Conservation (phyloP, 768 basidiomycete species). For the Amanita rimosa region DNA sequence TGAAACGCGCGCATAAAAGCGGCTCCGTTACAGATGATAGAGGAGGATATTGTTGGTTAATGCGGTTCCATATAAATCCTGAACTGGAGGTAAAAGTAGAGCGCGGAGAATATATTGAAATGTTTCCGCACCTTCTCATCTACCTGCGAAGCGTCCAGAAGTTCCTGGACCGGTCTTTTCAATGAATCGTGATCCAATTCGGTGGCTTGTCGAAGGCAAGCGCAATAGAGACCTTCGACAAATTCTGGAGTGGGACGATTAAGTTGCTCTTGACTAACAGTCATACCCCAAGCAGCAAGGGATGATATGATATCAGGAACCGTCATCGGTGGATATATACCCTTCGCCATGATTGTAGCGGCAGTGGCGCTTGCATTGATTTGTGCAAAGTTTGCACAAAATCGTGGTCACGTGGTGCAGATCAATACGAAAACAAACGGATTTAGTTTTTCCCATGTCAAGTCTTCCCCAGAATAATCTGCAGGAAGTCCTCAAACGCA, state of each 20-base stretch:
- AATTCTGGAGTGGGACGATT: conserved; percentile 58
- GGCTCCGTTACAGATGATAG: conserved; percentile 48
- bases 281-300: conserved; percentile 58
- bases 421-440: not conserved
- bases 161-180: conserved; percentile 44
- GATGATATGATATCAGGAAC: conserved; percentile 52
- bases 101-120: not conserved
- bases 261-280: conserved; percentile 58
- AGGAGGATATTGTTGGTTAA: conserved; percentile 54
- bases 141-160: conserved; percentile 37
- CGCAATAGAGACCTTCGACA: conserved; percentile 56
- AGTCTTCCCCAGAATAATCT: conserved; percentile 25
- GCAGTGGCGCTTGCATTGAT: not conserved
- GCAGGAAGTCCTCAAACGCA: conserved; percentile 24
- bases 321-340: conserved; percentile 56
- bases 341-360: conserved; percentile 25
- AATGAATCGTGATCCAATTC: conserved; percentile 48
- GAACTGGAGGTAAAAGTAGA: not conserved
- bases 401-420: not conserved
- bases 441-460: conserved; percentile 7
- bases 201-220: conserved; percentile 65
- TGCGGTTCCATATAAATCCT: conserved; percentile 60
- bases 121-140: conserved; percentile 39
- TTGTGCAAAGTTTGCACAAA: too few relatives aligned
- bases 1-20: not conserved